These are phyloP conservation scores for Pleoardoris graminearum DNA, from an alignment of 2,329 filamentous ascomycete species.

Conservation along the genomic window DNA sequence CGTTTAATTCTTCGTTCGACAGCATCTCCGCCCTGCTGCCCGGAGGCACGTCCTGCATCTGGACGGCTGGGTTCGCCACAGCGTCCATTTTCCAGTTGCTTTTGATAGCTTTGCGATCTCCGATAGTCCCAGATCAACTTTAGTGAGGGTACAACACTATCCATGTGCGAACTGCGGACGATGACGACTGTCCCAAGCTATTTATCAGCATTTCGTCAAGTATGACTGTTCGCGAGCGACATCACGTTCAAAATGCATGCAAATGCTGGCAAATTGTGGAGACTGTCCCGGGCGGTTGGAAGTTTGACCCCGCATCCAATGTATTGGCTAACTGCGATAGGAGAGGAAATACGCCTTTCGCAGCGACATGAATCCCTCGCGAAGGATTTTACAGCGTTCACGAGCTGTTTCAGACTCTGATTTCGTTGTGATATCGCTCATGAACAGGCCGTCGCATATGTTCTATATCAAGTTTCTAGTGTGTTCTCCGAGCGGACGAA, in stretches of 20 bases:
- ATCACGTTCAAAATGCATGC: background rate
- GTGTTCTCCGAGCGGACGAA: background rate
- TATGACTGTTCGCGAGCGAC: background rate
- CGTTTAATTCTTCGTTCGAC: conserved; percentile 18
- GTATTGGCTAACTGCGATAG: conserved; percentile 5
- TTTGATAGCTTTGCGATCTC: background rate
- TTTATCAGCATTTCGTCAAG: background rate
- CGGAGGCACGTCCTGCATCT: conserved; percentile 25
- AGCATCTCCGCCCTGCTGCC: conserved; percentile 4
- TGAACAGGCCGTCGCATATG: background rate
- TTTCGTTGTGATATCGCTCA: background rate
- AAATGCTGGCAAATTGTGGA: conserved; percentile 2
- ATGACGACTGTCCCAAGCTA: background rate
- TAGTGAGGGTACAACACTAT: background rate
- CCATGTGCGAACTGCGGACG: background rate
- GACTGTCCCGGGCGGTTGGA: background rate
- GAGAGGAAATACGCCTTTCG: conserved; percentile 3
- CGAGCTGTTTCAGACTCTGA: background rate
- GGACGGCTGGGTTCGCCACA: conserved; percentile 30
- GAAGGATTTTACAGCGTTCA: background rate
- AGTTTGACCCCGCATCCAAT: conserved; percentile 1
- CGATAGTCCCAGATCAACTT: background rate
- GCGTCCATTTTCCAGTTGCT: conserved; percentile 30
- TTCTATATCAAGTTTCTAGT: background rate
- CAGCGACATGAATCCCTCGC: background rate